Evolutionary conservation across 2,329 filamentous ascomycete species (phyloP).

Genomic region (Dactylellina leptospora): DNA sequence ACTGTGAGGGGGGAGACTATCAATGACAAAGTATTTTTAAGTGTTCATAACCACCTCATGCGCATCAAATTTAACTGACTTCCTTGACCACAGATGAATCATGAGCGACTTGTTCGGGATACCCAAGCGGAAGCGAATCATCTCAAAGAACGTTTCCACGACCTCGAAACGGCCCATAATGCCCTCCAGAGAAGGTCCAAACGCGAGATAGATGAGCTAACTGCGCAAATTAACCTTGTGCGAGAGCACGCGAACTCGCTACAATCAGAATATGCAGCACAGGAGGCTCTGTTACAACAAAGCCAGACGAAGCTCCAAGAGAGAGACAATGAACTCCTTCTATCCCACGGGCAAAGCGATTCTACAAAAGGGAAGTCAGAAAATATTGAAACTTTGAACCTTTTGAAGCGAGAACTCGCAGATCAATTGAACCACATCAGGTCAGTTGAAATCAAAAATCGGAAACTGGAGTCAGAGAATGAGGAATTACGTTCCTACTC

Average conservation of each 20-base stretch:
- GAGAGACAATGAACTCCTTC: conserved; percentile 30
- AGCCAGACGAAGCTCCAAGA: conserved; percentile 25
- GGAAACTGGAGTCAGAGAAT: conserved; percentile 80
- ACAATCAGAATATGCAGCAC: conserved; percentile 13
- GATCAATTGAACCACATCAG: conserved; percentile 94
- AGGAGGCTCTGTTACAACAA: conserved; percentile 7
- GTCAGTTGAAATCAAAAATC: conserved; percentile 79
- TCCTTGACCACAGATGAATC: conserved; percentile 10
- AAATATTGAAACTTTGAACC: conserved; percentile 82
- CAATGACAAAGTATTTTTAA: conserved; percentile 37
- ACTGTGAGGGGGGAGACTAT: conserved; percentile 26
- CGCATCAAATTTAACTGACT: not conserved
- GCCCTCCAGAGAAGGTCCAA: conserved; percentile 13
- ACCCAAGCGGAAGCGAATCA: conserved; percentile 9
- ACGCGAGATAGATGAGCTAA: conserved; percentile 37
- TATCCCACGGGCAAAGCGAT: conserved; percentile 14
- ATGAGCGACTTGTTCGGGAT: conserved; percentile 33
- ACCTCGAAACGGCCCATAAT: conserved; percentile 22
- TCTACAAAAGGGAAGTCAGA: conserved; percentile 83
- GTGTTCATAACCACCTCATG: not conserved
- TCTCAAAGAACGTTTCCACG: conserved; percentile 36
- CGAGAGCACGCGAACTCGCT: conserved; percentile 15
- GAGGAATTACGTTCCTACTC: conserved; percentile 81
- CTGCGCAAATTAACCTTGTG: conserved; percentile 10
- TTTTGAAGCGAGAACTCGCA: conserved; percentile 86